Conservation (phyloP, 805 yeast genomes). For the Priceomyces fermenticarens region DNA sequence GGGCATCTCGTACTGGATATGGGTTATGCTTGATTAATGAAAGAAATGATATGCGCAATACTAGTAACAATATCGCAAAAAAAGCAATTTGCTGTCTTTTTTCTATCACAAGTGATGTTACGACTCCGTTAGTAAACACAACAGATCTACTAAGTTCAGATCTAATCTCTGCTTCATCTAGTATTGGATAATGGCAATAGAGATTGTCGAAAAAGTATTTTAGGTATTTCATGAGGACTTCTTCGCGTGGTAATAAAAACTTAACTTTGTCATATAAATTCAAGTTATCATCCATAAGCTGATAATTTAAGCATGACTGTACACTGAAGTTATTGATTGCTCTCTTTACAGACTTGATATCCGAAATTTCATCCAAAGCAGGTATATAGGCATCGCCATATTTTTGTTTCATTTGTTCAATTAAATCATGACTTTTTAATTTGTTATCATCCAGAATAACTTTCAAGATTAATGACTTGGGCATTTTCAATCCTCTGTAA, state of each 20-base stretch:
- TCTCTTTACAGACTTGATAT: slow-evolving; percentile 1
- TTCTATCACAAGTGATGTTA: slow-evolving; percentile 16
- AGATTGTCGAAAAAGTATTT: slow-evolving; percentile 36
- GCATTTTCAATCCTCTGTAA: slow-evolving; percentile 1
- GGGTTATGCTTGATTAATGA: slow-evolving; percentile 17
- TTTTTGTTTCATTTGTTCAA: background rate
- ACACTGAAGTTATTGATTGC: slow-evolving; percentile 1
- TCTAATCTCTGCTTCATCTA: slow-evolving; percentile 33
- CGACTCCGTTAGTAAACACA: slow-evolving; percentile 4
- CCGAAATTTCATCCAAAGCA: slow-evolving; percentile 1
- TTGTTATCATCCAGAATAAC: slow-evolving; percentile 1
- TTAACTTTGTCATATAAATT: slow-evolving; percentile 22
- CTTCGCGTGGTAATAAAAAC: slow-evolving; percentile 28
- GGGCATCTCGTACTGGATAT: slow-evolving; percentile 22
- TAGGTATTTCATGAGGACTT: slow-evolving; percentile 31
- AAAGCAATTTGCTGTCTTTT: slow-evolving; percentile 21
- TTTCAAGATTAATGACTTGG: slow-evolving; percentile 2
- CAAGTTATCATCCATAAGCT: slow-evolving; percentile 13
- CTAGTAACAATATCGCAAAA: slow-evolving; percentile 20
- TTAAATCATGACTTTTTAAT: background rate
- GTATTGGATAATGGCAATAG: slow-evolving; percentile 42
- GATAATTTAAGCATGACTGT: background rate
- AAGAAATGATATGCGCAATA: slow-evolving; percentile 24
- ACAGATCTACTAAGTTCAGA: slow-evolving; percentile 8
- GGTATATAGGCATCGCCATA: slow-evolving; percentile 6